Evolutionary conservation across 495 filamentous ascomycete genomes (phyloP), one percentile per base, ranked within the genome.

Genomic region (Penicillium daleae): DNA sequence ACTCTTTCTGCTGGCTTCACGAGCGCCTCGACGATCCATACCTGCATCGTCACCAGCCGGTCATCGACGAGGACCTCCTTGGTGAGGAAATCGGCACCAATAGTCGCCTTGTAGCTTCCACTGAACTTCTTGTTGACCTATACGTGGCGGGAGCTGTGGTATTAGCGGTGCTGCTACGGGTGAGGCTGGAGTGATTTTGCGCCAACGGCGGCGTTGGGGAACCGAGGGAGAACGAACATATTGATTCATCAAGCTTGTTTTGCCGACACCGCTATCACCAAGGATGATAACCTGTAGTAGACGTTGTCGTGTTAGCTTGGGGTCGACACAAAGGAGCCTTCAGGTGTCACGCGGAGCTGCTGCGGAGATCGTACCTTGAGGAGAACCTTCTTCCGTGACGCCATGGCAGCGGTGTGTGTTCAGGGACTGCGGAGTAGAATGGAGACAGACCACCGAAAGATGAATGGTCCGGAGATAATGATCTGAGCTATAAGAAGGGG

Each of bases 51-150:
- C 57, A 98, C 95, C 63, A 96, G 84, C 64, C 94, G 89, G 76
- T 99, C 95, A 80, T 98, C 96, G 33, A 99, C 93, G 59, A 97
- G 78, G 5, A 99, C 95, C 79, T 99, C 96, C 69, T 97, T 97
- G 21, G 95, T 99, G 61, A 99, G 84, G 81, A 99, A 99, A 75
- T 99, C 95, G 61, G 95, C 95, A 64, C 96, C 96, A 74, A 99
- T 99, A 21, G 95, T 99, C 29, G 95, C 95, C 78, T 99, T 99
- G 85, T 99, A 99, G 81, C 93, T 97, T 63, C 92, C 93, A 75
- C 92, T 97, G 85, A 99, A 99, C 73, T 98, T 98, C 81, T 98
- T 99, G 83, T 99, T 98, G 88, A 99, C 94, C 94, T 98, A 64
- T 37, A 48, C 6, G 44, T 24, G 31, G 13, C 22, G 9, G 37